Base-by-base conservation (phyloP, 1,284 basidiomycete species). In the Macrocystidia cucumis region DNA sequence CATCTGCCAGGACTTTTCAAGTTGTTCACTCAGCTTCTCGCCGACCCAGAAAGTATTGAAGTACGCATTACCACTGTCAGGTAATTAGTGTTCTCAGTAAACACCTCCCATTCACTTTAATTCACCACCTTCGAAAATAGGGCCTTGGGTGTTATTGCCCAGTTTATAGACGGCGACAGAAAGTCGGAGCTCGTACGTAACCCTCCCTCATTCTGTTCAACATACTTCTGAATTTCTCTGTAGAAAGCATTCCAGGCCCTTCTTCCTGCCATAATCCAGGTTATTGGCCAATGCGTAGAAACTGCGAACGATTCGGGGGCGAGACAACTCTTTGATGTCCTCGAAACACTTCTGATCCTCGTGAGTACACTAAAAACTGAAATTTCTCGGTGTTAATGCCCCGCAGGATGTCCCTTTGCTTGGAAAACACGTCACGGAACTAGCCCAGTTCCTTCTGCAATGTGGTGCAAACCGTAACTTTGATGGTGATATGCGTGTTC, bases 321-420 rank as follows among this genome's bases (percentile, higher is more conserved):
- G 38, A 83, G 92, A 44, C 82, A 95, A 52, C 72, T 93, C 21
- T 96, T 97, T 51, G 96, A 98, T 54, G 90, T 97, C 16, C 76
- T 98, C 45, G 96, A 98, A 68, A 95, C 91, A 1, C 78, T 98
- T 37, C 75, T 97, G 35, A 95, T 96, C 52, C 74, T 96, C 38
- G 87, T 85, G 45, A 42, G 76, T 60, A 28, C 17, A 17, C 17
- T 27, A n/a, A 9, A 26, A 35, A 18, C 4, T 24, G 27, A 16
- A n/a, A 39, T 11, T 6, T 7, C 12, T 21, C 6, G 17, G 12
- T 3, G 35, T 23, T 47, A 29, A 42, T 43, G 8, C 34, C 16
- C 25, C 37, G 16, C 55, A 91, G 82, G 96, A 99, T 69, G 81
- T 90, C 9, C 93, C 95, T 21, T 70, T 98, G 29, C 75, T 99